Conservation (phyloP, 106 monocot genomes). For the Acorus gramineus region DNA sequence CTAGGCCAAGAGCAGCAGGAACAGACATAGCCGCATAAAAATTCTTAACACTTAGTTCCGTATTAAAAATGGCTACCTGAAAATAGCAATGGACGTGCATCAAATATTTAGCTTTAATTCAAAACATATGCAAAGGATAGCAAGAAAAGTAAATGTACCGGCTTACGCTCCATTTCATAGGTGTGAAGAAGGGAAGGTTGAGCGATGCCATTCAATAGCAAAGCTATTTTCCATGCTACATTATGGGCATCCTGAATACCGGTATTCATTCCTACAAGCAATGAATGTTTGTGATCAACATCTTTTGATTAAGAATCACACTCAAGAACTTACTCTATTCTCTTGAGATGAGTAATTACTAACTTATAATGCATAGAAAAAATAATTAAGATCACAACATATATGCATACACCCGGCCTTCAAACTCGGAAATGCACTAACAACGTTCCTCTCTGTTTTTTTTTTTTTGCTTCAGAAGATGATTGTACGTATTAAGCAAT, state of each 20-base stretch:
- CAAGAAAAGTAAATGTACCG: slow-evolving; percentile 38
- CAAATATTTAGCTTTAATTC: background rate
- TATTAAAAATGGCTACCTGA: slow-evolving; percentile 84
- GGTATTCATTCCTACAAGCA: slow-evolving; percentile 85
- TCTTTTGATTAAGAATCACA: too few species aligned
- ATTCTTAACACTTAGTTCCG: slow-evolving; percentile 71
- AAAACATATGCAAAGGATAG: background rate
- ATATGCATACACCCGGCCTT: too few species aligned
- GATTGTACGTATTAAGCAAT: too few species aligned
- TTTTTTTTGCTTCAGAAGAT: too few species aligned
- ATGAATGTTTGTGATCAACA: background rate
- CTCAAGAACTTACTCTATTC: too few species aligned
- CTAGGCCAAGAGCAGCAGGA: slow-evolving; percentile 82
- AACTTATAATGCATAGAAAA: too few species aligned
- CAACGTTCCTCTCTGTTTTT: too few species aligned
- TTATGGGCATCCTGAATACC: slow-evolving; percentile 98
- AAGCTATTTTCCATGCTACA: slow-evolving; percentile 85
- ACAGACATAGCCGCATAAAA: slow-evolving; percentile 88
- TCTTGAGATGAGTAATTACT: too few species aligned
- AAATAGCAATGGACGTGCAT: slow-evolving; percentile 15
- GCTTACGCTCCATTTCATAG: slow-evolving; percentile 83
- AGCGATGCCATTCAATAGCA: slow-evolving; percentile 34
- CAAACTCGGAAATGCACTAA: too few species aligned
- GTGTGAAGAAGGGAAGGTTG: slow-evolving; percentile 60
- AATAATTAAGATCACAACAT: too few species aligned